Percentiles rank a stretch among this genome's conserved stretches.
Evolutionary conservation across 2,329 filamentous ascomycete species (phyloP).

Genomic region (Knufia petricola): DNA sequence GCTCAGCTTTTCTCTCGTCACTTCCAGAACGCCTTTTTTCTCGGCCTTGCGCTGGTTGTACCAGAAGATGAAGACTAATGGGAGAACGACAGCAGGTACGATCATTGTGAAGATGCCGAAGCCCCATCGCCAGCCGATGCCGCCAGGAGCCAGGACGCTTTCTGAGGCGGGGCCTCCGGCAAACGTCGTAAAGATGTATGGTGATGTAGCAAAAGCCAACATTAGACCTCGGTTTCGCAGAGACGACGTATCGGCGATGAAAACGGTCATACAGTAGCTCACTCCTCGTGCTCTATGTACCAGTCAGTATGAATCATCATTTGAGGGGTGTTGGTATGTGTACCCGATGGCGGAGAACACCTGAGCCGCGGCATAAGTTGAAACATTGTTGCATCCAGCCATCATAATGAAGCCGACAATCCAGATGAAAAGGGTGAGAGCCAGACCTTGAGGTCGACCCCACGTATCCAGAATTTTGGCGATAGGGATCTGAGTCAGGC

Average conservation of each 20-base stretch:
- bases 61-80: slow-evolving; percentile 41
- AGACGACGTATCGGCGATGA: slow-evolving; percentile 28
- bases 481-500: slow-evolving; percentile 41
- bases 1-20: slow-evolving; percentile 27
- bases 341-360: slow-evolving; percentile 36
- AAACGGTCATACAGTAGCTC: slow-evolving; percentile 22
- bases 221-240: slow-evolving; percentile 16
- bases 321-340: slow-evolving; percentile 31
- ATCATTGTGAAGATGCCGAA: slow-evolving; percentile 23
- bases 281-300: slow-evolving; percentile 34
- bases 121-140: slow-evolving; percentile 19
- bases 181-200: slow-evolving; percentile 15
- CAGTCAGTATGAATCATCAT: background rate
- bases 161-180: slow-evolving; percentile 14
- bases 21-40: slow-evolving; percentile 42
- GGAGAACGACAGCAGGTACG: slow-evolving; percentile 10
- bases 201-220: slow-evolving; percentile 24
- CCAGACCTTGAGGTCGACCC: slow-evolving; percentile 49
- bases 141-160: slow-evolving; percentile 12
- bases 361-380: slow-evolving; percentile 51
- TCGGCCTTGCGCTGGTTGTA: slow-evolving; percentile 53
- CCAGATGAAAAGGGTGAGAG: slow-evolving; percentile 35
- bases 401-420: slow-evolving; percentile 46
- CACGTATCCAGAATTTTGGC: slow-evolving; percentile 48
- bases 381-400: slow-evolving; percentile 48